Evolutionary conservation across 2,329 filamentous ascomycete species (phyloP), one percentile per base, ranked within the genome.

Genomic region (Trichoderma atroviride): DNA sequence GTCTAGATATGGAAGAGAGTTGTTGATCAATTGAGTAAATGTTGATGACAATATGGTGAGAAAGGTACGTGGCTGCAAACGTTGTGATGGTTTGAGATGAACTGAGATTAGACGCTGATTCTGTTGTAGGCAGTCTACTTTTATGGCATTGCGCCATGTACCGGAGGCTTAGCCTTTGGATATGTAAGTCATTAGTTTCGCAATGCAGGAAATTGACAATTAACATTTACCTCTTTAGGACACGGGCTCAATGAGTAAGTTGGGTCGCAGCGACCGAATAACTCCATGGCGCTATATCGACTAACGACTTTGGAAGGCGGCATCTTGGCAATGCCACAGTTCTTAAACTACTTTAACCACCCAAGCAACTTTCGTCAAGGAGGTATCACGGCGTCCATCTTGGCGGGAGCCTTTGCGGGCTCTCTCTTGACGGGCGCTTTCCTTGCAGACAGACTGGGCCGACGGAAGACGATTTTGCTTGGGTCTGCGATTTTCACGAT

Each of bases 181-280:
- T 68, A 70, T 70, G 68, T 70, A 66, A 68, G 68, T 68, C 11
- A 19, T 9, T 37, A n/a, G 35, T 7, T n/a, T 40, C n/a, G n/a
- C 4, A 22, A 27, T 50, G 35, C n/a, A 35, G 3, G 24, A 58
- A 19, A 10, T 33, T 13, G 24, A 19, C 19, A 47, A 53, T 27
- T 31, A 53, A 43, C 19, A 27, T 11, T 14, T 53, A n/a, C 13
- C 31, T n/a, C 4, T 43, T 29, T 50, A 69, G 68, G 62, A 69
- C 29, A 69, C 62, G 19, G 68, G 68, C 16, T 69, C 68, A 50
- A 69, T 69, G 68, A 69, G 68, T 69, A 29, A 67, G 63, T 68
- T 7, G 11, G 6, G 24, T 24, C 2, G 0, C 14, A 37, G 19
- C 14, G 52, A 55, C 24, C 14, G 29, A 9, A 10, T 11, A 19